Conservation (phyloP, 2,329 filamentous ascomycete species). For the Amphichorda felina region DNA sequence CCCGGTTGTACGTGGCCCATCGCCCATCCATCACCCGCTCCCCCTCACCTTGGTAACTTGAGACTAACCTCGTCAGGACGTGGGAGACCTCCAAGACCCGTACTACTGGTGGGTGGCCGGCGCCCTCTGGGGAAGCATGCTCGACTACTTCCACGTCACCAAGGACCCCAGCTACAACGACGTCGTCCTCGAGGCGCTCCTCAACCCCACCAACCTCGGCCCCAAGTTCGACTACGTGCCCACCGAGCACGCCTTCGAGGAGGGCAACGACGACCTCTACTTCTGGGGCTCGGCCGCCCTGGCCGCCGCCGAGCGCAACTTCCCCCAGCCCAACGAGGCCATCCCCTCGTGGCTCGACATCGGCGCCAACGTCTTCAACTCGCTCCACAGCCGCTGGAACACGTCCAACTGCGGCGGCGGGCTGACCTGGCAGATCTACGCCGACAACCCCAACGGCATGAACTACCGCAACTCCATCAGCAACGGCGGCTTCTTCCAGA, state of each 20-base stretch:
- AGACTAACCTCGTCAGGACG: conserved; percentile 22
- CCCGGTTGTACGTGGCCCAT: conserved; percentile 16
- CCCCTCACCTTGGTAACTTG: not conserved
- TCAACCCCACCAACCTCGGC: conserved; percentile 42
- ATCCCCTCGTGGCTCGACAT: conserved; percentile 56
- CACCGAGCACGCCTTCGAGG: conserved; percentile 39
- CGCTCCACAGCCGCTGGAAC: conserved; percentile 61
- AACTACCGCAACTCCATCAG: conserved; percentile 66
- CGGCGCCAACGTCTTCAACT: conserved; percentile 60
- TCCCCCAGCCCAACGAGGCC: conserved; percentile 44
- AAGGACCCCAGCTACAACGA: conserved; percentile 50
- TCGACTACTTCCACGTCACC: conserved; percentile 60
- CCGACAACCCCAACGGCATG: conserved; percentile 60
- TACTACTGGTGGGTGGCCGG: conserved; percentile 61
- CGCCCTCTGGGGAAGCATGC: conserved; percentile 53
- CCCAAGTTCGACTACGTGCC: conserved; percentile 49
- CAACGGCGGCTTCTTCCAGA: conserved; percentile 37
- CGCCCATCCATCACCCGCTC: not conserved
- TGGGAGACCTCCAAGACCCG: conserved; percentile 51
- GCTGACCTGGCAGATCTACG: conserved; percentile 71
- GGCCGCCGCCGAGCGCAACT: conserved; percentile 56
- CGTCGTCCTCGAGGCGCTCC: conserved; percentile 43
- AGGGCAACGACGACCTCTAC: conserved; percentile 65
- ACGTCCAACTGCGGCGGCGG: conserved; percentile 55
- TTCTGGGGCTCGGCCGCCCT: conserved; percentile 63